These are phyloP conservation scores for Podaxis sp. DNA, from an alignment of 768 basidiomycete species.

Conservation along the genomic window DNA sequence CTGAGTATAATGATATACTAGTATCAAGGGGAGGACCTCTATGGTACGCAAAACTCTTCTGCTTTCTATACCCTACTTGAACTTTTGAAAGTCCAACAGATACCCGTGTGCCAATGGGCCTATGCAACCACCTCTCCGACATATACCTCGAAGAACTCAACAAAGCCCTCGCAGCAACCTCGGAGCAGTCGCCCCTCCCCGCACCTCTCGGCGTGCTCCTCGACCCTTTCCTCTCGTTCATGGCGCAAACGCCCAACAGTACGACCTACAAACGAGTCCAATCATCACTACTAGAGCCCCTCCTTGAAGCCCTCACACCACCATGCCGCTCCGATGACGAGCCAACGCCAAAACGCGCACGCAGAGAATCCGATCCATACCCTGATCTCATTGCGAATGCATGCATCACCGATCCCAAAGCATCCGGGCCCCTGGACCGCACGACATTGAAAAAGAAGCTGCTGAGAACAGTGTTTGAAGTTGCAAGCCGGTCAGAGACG, in stretches of 20 bases:
- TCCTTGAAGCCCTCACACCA: slow-evolving; percentile 54
- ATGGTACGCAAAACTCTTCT: slow-evolving; percentile 50
- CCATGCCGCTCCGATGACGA: slow-evolving; percentile 32
- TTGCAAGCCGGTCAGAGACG: slow-evolving; percentile 66
- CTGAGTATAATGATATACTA: slow-evolving; percentile 71
- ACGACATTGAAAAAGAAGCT: slow-evolving; percentile 51
- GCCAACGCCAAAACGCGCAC: slow-evolving; percentile 46
- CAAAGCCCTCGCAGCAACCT: slow-evolving; percentile 45
- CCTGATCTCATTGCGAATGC: slow-evolving; percentile 52
- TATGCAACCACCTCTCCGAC: slow-evolving; percentile 86
- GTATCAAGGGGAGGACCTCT: slow-evolving; percentile 72
- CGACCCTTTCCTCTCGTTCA: slow-evolving; percentile 69
- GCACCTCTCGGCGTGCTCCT: slow-evolving; percentile 36
- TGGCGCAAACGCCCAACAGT: slow-evolving; percentile 63
- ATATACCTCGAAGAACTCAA: slow-evolving; percentile 90
- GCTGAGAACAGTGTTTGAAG: slow-evolving; percentile 64
- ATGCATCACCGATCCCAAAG: slow-evolving; percentile 41
- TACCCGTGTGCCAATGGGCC: slow-evolving; percentile 68
- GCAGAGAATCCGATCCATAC: slow-evolving; percentile 38
- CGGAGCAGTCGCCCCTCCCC: slow-evolving; percentile 47
- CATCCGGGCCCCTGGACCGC: slow-evolving; percentile 36
- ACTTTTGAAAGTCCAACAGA: slow-evolving; percentile 57
- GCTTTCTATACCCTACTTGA: slow-evolving; percentile 7
- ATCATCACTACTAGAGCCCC: slow-evolving; percentile 64
- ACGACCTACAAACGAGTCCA: slow-evolving; percentile 76